Evolutionary conservation across 345 rosid genomes (phyloP), one percentile per base, ranked within the genome.

Genomic region (Turritis glabra): DNA sequence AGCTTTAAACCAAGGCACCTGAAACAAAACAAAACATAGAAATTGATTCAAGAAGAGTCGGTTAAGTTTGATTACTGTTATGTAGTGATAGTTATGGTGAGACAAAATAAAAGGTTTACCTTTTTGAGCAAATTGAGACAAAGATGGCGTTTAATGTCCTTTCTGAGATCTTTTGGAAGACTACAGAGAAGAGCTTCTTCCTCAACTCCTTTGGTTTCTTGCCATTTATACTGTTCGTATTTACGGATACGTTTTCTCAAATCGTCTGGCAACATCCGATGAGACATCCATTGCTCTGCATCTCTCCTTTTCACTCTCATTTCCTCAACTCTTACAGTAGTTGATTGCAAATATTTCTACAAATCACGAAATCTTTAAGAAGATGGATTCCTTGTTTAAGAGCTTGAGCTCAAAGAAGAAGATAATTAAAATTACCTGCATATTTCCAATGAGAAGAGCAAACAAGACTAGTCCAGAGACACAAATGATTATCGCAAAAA

Each of bases 391-490:
- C 33, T 12, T 30, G 35, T 64, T 48, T 30, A 23, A 19, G 58
- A 58, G 10, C 32, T 22, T 59, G 33, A 76, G 38, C 52, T 30
- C 12, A 71, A 40, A 50, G 48, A 50, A 23, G 14, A 48, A 21
- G 15, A n/a, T 12, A 9, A 7, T 10, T 9, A 15, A 32, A 33
- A 1, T 12, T 64, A 83, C 91, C 85, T 87, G 87, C 91, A 85
- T 87, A 60, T 87, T 87, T 67, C 91, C 89, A 30, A 87, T 87
- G 52, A 87, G 87, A 7, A 81, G 68, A 33, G 91, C 83, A 66
- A 87, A 87, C 62, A 87, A 78, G 46, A 87, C 80, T 47, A 87
- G 80, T 71, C 91, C 91, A 38, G 74, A 50, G 53, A 83, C 56
- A 35, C 86, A 71, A 43, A 85, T 80, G 76, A 64, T 18, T 30